A percentile compares a stretch with the other conserved stretches of the same genome.
Evolutionary conservation across 1,139 yeast species (phyloP).

Genomic region (Meyerozyma smithsonii): DNA sequence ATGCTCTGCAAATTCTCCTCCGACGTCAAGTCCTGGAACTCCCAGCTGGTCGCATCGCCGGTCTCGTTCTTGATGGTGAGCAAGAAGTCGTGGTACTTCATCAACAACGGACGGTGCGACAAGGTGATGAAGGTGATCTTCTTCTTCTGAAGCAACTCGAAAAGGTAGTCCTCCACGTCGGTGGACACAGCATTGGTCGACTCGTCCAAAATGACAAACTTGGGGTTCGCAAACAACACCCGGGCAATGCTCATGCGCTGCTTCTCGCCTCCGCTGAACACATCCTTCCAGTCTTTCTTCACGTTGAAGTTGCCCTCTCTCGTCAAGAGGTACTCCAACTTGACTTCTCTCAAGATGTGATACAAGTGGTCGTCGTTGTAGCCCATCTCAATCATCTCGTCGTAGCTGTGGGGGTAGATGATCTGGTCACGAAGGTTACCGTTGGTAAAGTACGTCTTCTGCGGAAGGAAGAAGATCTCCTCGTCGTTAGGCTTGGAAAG

Average conservation of each 20-base stretch:
- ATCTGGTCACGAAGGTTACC: constrained; percentile 87
- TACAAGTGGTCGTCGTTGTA: constrained; percentile 65
- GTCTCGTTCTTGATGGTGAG: constrained; percentile 60
- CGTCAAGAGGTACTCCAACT: constrained; percentile 68
- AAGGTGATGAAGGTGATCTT: constrained; percentile 79
- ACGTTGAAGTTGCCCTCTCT: constrained; percentile 61
- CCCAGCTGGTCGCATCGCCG: constrained; percentile 30
- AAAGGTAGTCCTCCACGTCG: constrained; percentile 86
- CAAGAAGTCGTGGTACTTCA: constrained; percentile 77
- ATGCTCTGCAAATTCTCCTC: constrained; percentile 58
- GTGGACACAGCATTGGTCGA: constrained; percentile 90
- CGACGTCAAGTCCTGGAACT: constrained; percentile 46
- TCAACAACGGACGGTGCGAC: constrained; percentile 78
- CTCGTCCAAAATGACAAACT: constrained; percentile 83
- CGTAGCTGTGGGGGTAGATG: constrained; percentile 77
- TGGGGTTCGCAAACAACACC: constrained; percentile 74
- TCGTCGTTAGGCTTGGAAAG: constrained; percentile 74
- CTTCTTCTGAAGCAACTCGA: constrained; percentile 67
- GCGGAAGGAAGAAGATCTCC: constrained; percentile 75
- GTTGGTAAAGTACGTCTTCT: constrained; percentile 69
- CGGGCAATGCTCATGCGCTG: constrained; percentile 91
- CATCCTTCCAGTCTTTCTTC: constrained; percentile 81
- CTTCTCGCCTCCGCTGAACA: constrained; percentile 92
- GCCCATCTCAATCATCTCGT: constrained; percentile 73
- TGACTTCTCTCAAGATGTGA: constrained; percentile 68